Percentiles rank a stretch among this genome's conserved stretches.
Conservation (phyloP, 2,329 filamentous ascomycete genomes). For the Mycosphaerelloides madeirae region DNA sequence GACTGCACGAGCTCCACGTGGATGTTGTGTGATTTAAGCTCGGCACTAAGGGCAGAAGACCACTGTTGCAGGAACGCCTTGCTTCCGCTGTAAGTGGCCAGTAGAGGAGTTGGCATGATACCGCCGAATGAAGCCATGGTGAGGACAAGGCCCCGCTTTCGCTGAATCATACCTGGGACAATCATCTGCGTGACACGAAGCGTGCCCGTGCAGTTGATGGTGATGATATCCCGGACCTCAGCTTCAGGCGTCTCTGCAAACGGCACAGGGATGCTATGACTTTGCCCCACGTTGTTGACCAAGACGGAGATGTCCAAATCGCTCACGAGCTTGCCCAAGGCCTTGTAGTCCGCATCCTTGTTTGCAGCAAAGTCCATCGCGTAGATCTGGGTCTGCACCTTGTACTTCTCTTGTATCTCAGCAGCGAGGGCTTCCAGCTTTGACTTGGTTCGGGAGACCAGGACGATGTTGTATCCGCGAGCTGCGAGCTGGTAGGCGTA, state of each 20-base stretch:
- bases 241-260: slow-evolving; percentile 74
- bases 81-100: slow-evolving; percentile 94
- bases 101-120: slow-evolving; percentile 81
- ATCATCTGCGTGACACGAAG: slow-evolving; percentile 82
- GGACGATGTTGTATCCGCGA: slow-evolving; percentile 90
- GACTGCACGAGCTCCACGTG: slow-evolving; percentile 88
- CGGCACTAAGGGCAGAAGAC: slow-evolving; percentile 78
- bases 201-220: slow-evolving; percentile 90
- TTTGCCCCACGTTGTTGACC: slow-evolving; percentile 95
- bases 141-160: slow-evolving; percentile 81
- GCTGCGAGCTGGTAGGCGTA: slow-evolving; percentile 84
- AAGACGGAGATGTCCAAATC: slow-evolving; percentile 72
- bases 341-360: slow-evolving; percentile 72
- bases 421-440: slow-evolving; percentile 75
- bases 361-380: slow-evolving; percentile 90
- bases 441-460: slow-evolving; percentile 90
- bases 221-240: slow-evolving; percentile 86
- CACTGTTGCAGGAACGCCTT: slow-evolving; percentile 98
- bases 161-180: slow-evolving; percentile 75
- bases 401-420: slow-evolving; percentile 69
- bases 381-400: slow-evolving; percentile 68
- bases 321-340: slow-evolving; percentile 62
- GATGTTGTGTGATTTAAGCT: slow-evolving; percentile 74
- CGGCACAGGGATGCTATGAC: slow-evolving; percentile 85
- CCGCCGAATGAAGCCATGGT: slow-evolving; percentile 98